Base-by-base conservation (phyloP, 1,284 basidiomycete species). In the Apiotrichum domesticum region DNA sequence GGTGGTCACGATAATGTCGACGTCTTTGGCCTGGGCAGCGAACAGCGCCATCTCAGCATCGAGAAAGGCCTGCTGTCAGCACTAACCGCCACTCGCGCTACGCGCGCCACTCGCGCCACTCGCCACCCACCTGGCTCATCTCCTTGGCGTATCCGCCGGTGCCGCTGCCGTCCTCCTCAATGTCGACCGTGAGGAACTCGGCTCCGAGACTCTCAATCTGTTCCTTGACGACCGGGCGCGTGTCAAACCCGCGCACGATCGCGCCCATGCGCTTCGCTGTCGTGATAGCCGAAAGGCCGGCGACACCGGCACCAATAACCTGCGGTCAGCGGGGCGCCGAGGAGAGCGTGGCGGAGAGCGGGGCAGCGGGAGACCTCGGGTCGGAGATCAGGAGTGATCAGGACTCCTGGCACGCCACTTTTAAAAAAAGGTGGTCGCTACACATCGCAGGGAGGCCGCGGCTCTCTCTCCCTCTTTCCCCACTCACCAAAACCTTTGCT, bases 1-100 rank as follows among this genome's bases (percentile, higher is more conserved):
- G 53, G 88, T 91, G 42, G 89, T 90, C 63, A 91, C 83, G 57
- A 91, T 81, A 57, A 91, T 90, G 67, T 91, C 89, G 11, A 90
- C 89, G 34, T 90, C 88, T 70, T 85, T 86, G 73, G 85, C 86
- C 73, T 91, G 88, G 69, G 86, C 83, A 82, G 86, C 81, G 78
- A 91, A 91, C 43, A 91, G 80, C 0, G 85, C 84, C 89, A 91
- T 90, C 73, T 91, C 89, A 10, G 88, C 88, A 53, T 85, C 87
- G 59, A 90, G 84, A 71, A 90, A 91, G 11, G 66, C 69, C 69
- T 71, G 52, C 3, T 1, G 49, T 58, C 48, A 61, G 56, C 45
- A 29, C 35, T 10, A 1, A 3, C 11, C 37, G 11, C 44, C 14
- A 7, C 51, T 7, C 40, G 13, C 8, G 13, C 37, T 8, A 39